A percentile compares a stretch with the other conserved stretches of the same genome.
phyloP scores from a whole-genome alignment of 495 filamentous ascomycete genomes.

The Neurospora sp. region DNA sequence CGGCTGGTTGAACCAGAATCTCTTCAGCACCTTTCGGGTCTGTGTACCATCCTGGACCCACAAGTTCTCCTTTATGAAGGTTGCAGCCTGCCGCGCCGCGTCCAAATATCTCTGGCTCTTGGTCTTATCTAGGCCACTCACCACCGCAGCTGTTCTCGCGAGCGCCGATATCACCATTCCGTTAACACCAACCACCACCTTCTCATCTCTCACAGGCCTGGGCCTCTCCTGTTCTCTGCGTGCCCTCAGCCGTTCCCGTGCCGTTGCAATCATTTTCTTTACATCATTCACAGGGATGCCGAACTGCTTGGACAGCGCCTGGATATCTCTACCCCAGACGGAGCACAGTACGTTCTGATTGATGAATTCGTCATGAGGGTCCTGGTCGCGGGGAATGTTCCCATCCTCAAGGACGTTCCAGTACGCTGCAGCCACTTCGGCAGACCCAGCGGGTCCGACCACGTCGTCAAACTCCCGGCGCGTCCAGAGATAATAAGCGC shows the following conservation, averaged over 20 bases:
- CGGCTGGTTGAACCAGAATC: conserved; percentile 60
- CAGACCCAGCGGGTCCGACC: conserved; percentile 35
- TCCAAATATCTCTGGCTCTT: conserved; percentile 45
- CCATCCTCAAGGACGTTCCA: conserved; percentile 82
- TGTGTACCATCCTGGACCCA: conserved; percentile 43
- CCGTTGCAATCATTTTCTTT: conserved; percentile 54
- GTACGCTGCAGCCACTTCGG: conserved; percentile 63
- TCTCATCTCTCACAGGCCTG: conserved; percentile 79
- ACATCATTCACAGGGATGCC: conserved; percentile 67
- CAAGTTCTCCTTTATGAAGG: conserved; percentile 70
- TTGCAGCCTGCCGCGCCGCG: conserved; percentile 57
- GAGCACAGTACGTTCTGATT: conserved; percentile 55
- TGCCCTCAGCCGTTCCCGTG: conserved; percentile 58
- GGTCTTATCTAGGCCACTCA: conserved; percentile 49
- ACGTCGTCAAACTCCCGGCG: conserved; percentile 75
- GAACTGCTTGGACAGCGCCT: conserved; percentile 65
- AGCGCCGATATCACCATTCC: conserved; percentile 82
- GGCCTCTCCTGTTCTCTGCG: conserved; percentile 68
- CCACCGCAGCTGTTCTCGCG: conserved; percentile 57
- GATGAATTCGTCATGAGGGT: conserved; percentile 89
- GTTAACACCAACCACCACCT: conserved; percentile 81
- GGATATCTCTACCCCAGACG: conserved; percentile 36
- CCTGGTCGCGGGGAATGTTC: conserved; percentile 74
- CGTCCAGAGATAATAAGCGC: conserved; percentile 94
- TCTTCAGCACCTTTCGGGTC: conserved; percentile 45